Evolutionary conservation across 805 yeast genomes (phyloP).

Genomic region (Nakazawaea pomicola): DNA sequence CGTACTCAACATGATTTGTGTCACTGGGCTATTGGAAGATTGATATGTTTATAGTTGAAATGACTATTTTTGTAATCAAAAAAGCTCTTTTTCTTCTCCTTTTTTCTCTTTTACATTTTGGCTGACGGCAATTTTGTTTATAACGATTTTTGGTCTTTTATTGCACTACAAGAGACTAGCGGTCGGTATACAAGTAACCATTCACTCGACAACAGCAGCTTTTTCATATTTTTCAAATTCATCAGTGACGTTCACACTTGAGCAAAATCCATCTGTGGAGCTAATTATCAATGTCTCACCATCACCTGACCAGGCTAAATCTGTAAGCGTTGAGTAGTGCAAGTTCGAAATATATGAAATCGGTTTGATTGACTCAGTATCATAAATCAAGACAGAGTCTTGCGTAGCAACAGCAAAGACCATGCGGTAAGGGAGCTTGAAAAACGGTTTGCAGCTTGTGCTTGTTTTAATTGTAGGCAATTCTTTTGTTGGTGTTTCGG

Average conservation of each 20-base stretch:
- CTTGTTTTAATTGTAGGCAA: not conserved
- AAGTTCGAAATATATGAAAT: slow-evolving; percentile 71
- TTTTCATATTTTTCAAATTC: slow-evolving; percentile 18
- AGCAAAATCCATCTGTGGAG: slow-evolving; percentile 91
- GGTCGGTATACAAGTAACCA: no score
- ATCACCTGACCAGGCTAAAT: slow-evolving; percentile 76
- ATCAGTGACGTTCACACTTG: slow-evolving; percentile 49
- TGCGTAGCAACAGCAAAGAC: slow-evolving; percentile 92
- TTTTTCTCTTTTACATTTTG: not conserved
- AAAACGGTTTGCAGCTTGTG: slow-evolving; percentile 25
- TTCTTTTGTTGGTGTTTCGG: not conserved
- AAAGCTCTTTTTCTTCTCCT: not conserved
- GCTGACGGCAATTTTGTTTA: not conserved
- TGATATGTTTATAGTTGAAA: no score
- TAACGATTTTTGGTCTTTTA: no score
- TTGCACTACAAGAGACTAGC: no score
- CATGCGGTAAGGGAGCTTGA: slow-evolving; percentile 71
- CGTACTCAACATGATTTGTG: not conserved
- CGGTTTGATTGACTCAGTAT: slow-evolving; percentile 66
- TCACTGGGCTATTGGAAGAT: no score
- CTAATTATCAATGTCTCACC: slow-evolving; percentile 69
- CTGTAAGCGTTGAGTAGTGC: slow-evolving; percentile 88
- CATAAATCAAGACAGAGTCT: slow-evolving; percentile 76
- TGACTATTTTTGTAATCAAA: no score
- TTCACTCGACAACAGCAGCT: not conserved